A percentile compares a stretch with the other conserved stretches of the same genome.
Evolutionary conservation across 306 rosid genomes (phyloP).

Genomic region (Gastrolobium villosum): DNA sequence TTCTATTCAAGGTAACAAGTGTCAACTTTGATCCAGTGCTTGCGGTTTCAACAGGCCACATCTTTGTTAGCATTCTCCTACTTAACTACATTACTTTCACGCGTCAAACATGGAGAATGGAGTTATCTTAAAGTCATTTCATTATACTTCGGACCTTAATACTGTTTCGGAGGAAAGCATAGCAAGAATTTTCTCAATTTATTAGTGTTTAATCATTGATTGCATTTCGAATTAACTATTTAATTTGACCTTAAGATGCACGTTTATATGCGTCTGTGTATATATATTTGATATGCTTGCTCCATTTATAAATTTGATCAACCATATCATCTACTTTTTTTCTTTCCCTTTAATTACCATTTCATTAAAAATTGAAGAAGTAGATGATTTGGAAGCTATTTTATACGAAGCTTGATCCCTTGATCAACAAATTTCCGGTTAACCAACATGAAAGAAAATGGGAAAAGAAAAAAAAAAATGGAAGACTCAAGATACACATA

Average conservation of each 20-base stretch:
- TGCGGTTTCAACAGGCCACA: too few relatives aligned
- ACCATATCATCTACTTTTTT: background rate
- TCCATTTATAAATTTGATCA: slow-evolving; percentile 23
- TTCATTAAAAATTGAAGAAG: slow-evolving; percentile 15
- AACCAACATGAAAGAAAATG: slow-evolving; percentile 29
- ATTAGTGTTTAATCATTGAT: background rate
- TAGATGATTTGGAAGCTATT: slow-evolving; percentile 15
- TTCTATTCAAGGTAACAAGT: background rate
- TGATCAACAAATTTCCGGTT: slow-evolving; percentile 32
- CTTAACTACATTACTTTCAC: too few relatives aligned
- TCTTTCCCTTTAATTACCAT: background rate
- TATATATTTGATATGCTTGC: background rate
- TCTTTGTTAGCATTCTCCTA: too few relatives aligned
- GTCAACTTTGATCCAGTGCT: slow-evolving; percentile 11
- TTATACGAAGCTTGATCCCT: slow-evolving; percentile 18
- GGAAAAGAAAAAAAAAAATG: background rate
- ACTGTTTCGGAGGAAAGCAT: background rate
- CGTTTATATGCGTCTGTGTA: background rate
- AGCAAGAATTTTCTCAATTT: too few relatives aligned
- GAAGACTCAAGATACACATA: background rate
- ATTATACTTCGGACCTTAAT: too few relatives aligned
- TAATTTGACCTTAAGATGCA: background rate
- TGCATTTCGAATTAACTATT: background rate
- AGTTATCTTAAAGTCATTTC: too few relatives aligned
- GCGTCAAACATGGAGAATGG: too few relatives aligned